Conservation (phyloP, 2,329 filamentous ascomycete species). For the Scedosporium boydii region DNA sequence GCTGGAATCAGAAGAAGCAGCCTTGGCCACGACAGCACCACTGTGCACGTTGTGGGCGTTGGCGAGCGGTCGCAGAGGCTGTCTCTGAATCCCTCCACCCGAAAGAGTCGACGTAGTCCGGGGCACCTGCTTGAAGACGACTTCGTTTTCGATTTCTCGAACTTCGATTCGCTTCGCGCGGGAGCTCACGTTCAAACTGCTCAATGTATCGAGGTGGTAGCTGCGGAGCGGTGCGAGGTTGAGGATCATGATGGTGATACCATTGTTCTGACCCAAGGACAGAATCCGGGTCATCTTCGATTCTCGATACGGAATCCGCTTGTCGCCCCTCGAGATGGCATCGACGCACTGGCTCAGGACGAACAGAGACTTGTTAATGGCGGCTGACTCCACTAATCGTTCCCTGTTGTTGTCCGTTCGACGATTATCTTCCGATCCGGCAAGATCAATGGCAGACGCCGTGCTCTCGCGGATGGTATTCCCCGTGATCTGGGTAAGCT, state of each 20-base stretch:
- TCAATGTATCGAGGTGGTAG: constrained; percentile 88
- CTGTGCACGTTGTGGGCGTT: constrained; percentile 72
- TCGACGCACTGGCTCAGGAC: constrained; percentile 93
- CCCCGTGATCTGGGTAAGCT: constrained; percentile 66
- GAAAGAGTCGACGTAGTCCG: constrained; percentile 35
- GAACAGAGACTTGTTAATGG: constrained; percentile 96
- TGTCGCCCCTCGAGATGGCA: constrained; percentile 68
- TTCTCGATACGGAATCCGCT: constrained; percentile 83
- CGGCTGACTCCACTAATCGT: constrained; percentile 85
- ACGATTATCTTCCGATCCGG: constrained; percentile 91
- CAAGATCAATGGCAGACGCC: constrained; percentile 87
- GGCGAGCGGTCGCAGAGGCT: constrained; percentile 69
- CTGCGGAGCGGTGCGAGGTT: constrained; percentile 86
- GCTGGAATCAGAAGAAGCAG: constrained; percentile 38
- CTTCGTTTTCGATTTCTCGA: constrained; percentile 89
- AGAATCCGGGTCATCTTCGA: constrained; percentile 96
- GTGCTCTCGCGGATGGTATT: constrained; percentile 66
- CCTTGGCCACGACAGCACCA: constrained; percentile 28
- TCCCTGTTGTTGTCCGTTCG: constrained; percentile 91
- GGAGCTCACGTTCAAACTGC: constrained; percentile 89
- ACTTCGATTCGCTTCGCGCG: constrained; percentile 94
- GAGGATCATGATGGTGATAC: constrained; percentile 91
- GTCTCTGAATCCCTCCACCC: constrained; percentile 42
- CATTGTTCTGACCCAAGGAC: constrained; percentile 87
- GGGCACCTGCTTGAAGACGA: constrained; percentile 71